Evolutionary conservation across 345 rosid species (phyloP), one percentile per base, ranked within the genome.

Genomic region (Eutrema japonicum): DNA sequence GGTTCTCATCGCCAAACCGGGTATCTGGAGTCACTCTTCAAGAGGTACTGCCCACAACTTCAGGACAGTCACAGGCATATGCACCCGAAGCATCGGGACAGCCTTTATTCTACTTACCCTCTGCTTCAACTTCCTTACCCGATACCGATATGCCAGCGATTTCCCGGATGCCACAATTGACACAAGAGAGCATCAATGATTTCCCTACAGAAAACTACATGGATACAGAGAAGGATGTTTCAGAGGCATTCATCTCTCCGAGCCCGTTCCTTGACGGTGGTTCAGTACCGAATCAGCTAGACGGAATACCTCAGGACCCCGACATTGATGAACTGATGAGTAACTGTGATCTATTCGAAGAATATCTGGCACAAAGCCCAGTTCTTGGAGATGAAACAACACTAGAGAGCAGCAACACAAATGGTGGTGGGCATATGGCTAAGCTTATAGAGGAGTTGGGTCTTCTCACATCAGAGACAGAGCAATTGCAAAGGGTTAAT

Each of bases 321-420:
- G 56, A 65, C 7, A 57, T 77, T 10, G 73, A 66, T 50, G 80
- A 77, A 37, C 63, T 76, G 54, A 64, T 76, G 76, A 70, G 66
- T 45, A 55, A 64, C 60, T 70, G 48, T 64, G 75, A 76, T 18
- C 3, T 66, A 18, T 41, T 77, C 5, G 75, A 58, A 10, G 66
- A 77, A 2, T 70, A 49, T 51, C 27, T 57, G n/a, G 33, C 63
- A 27, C 48, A 71, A 51, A 70, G 61, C 16, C 72, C 72, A 7
- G 80, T 48, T 35, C 53, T 77, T 55, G 80, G 67, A 57, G 76
- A 56, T 70, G 66, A 36, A 18, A 40, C 45, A 1, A 46, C 46
- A 12, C 36, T 47, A 36, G 66, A 66, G 33, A 49, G n/a, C 32
- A 40, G 16, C 37, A 7, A 55, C 11, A 52, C 52, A 3, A 57